Evolutionary conservation across 768 basidiomycete genomes (phyloP), one percentile per base, ranked within the genome.

Genomic region (Lactifluus subvellereus): DNA sequence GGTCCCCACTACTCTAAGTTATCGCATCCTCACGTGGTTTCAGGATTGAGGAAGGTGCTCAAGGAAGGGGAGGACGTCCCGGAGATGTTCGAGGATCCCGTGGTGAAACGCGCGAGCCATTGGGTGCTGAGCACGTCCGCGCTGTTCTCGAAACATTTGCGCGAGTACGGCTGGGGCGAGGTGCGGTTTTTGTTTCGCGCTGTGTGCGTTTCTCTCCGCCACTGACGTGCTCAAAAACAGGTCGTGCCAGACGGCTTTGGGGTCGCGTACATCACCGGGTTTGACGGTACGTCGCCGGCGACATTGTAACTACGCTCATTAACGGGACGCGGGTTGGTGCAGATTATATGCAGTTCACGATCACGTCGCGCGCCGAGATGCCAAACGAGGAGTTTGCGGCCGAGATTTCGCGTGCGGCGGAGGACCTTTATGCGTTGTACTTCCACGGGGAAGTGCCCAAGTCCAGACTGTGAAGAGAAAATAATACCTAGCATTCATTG

Each of bases 211-310:
- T 35, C 59, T 1, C 7, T 48, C 49, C 42, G 45, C 58, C 43
- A 11, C 38, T 49, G 33, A 53, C 14, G 30, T 60, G 16, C 3
- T 8, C 30, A 30, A 16, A 22, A n/a, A n/a, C 40, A 82, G 82
- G 90, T 98, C 50, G 92, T 96, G 30, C 87, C 91, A 1, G 87
- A 97, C 67, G 95, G 95, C 1, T 98, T 95, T 71, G 95, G 95
- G 37, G 88, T 98, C 35, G 89, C 93, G 13, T 98, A 98, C 71
- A 87, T 93, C 83, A 94, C 94, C n/a, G 90, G 91, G 43, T 88
- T 84, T 69, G 84, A 90, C 66, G 85, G 88, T 87, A 61, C 59
- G 82, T 72, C 42, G 27, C 27, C 27, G 27, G 27, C 27, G 27
- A 2, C 27, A 27, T 27, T 27, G 27, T 27, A 27, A 27, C 27